A percentile compares a stretch with the other conserved stretches of the same genome.
phyloP scores from a whole-genome alignment of 108 stramenopile species.

The Pseudonitzschia delicatissima region DNA sequence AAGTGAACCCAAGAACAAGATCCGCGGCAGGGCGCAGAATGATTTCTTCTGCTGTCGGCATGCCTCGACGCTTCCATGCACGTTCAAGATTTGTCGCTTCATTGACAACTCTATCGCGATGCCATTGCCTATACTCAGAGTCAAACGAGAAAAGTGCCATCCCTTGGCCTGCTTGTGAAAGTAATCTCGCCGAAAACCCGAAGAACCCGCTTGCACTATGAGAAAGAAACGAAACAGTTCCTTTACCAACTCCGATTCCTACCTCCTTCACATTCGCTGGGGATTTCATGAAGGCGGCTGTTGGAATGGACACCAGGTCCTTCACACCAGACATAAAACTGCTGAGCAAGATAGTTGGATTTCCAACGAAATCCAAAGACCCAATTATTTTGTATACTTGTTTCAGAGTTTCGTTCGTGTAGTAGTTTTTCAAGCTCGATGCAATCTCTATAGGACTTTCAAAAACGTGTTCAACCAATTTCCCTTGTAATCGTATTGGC shows the following conservation, averaged over 20 bases:
- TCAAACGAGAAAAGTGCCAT: slow-evolving; percentile 73
- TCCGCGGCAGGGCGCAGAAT: slow-evolving; percentile 71
- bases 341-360: slow-evolving; percentile 85
- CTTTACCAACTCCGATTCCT: slow-evolving; percentile 91
- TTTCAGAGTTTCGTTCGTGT: slow-evolving; percentile 74
- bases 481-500: slow-evolving; percentile 81
- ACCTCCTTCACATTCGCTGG: slow-evolving; percentile 86
- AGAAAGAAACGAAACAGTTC: slow-evolving; percentile 89
- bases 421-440: slow-evolving; percentile 67
- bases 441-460: slow-evolving; percentile 58
- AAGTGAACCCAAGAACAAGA: slow-evolving; percentile 62
- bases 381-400: slow-evolving; percentile 96
- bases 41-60: slow-evolving; percentile 47
- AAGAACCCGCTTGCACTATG: slow-evolving; percentile 91
- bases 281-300: slow-evolving; percentile 69
- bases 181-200: slow-evolving; percentile 79
- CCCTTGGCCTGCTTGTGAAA: slow-evolving; percentile 60
- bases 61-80: slow-evolving; percentile 61
- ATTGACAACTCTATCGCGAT: slow-evolving; percentile 58
- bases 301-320: slow-evolving; percentile 92
- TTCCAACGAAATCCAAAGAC: slow-evolving; percentile 92
- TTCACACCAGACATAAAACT: slow-evolving; percentile 85
- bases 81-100: slow-evolving; percentile 66
- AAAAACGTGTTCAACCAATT: slow-evolving; percentile 71
- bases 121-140: slow-evolving; percentile 72